phyloP scores from a whole-genome alignment of 2,329 filamentous ascomycete species.

The Epichloe scottii region DNA sequence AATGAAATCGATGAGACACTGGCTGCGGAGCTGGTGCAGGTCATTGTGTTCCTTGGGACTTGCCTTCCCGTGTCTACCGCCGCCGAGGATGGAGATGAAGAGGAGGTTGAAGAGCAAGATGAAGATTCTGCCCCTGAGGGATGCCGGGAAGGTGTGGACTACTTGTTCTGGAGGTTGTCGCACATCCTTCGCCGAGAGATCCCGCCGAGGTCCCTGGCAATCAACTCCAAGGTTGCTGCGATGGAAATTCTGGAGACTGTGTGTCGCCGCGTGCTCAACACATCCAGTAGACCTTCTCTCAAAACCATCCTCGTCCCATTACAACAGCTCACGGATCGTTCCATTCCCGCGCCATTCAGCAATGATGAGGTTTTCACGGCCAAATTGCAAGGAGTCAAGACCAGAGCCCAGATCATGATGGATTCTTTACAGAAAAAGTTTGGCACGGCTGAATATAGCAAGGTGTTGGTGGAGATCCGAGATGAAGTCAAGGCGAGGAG shows the following conservation, averaged over 20 bases:
- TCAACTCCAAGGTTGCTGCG: constrained; percentile 63
- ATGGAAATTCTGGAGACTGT: constrained; percentile 64
- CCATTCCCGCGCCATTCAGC: constrained; percentile 59
- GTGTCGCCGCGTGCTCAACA: constrained; percentile 44
- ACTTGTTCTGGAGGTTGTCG: constrained; percentile 67
- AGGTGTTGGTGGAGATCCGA: constrained; percentile 58
- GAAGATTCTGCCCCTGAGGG: constrained; percentile 22
- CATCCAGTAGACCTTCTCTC: constrained; percentile 49
- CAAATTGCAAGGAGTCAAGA: constrained; percentile 57
- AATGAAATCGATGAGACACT: constrained; percentile 57
- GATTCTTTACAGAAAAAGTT: constrained; percentile 74
- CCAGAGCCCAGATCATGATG: constrained; percentile 64
- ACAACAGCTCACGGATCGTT: constrained; percentile 72
- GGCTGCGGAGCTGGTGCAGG: constrained; percentile 66
- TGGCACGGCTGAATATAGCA: constrained; percentile 69
- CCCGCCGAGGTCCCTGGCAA: constrained; percentile 46
- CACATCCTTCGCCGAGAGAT: constrained; percentile 68
- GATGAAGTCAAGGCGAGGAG: constrained; percentile 60
- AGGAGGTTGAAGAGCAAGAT: constrained; percentile 31
- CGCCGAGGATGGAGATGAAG: constrained; percentile 27
- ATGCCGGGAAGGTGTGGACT: constrained; percentile 40
- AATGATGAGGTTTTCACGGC: constrained; percentile 57
- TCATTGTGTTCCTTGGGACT: constrained; percentile 68
- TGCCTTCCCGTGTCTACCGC: constrained; percentile 31
- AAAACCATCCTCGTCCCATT: constrained; percentile 48